Evolutionary conservation across 805 yeast species (phyloP).

Genomic region (Metschnikowia colocasiae): DNA sequence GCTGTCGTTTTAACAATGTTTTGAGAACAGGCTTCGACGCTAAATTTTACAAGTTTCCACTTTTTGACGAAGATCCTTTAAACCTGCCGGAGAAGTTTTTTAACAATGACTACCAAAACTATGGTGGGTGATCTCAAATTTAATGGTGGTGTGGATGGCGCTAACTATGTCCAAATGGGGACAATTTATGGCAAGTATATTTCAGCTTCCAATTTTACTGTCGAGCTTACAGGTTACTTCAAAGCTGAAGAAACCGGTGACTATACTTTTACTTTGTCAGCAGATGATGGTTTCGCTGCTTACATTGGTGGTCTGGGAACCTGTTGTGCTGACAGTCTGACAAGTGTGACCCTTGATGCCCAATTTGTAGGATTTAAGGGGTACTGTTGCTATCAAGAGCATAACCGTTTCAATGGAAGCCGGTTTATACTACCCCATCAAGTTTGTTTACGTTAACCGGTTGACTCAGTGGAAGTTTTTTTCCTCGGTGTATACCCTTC

Average conservation of each 20-base stretch:
- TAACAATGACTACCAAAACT: not conserved
- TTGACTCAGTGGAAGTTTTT: slow-evolving; percentile 5
- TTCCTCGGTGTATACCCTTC: slow-evolving; percentile 3
- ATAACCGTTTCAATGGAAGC: not conserved
- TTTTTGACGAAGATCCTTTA: not conserved
- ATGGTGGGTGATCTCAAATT: not conserved
- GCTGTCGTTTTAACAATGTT: not conserved
- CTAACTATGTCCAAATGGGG: not conserved
- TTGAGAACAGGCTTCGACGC: not conserved
- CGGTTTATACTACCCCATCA: slow-evolving; percentile 9
- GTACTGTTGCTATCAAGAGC: not conserved
- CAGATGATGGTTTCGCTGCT: slow-evolving; percentile 11
- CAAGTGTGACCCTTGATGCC: not conserved
- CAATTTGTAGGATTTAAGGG: too few relatives aligned
- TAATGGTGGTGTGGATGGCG: not conserved
- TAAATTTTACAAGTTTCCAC: not conserved
- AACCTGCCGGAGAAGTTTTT: not conserved
- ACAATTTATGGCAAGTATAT: slow-evolving; percentile 5
- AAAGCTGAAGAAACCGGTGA: slow-evolving; percentile 2
- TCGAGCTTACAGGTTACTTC: slow-evolving; percentile 6
- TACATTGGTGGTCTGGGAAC: slow-evolving; percentile 5
- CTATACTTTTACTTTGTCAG: slow-evolving; percentile 6
- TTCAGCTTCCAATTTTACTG: slow-evolving; percentile 4
- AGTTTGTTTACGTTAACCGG: slow-evolving; percentile 7
- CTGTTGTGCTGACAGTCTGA: slow-evolving; percentile 3